Conservation (phyloP, 2,329 filamentous ascomycete species). For the Canariomyces notabilis region DNA sequence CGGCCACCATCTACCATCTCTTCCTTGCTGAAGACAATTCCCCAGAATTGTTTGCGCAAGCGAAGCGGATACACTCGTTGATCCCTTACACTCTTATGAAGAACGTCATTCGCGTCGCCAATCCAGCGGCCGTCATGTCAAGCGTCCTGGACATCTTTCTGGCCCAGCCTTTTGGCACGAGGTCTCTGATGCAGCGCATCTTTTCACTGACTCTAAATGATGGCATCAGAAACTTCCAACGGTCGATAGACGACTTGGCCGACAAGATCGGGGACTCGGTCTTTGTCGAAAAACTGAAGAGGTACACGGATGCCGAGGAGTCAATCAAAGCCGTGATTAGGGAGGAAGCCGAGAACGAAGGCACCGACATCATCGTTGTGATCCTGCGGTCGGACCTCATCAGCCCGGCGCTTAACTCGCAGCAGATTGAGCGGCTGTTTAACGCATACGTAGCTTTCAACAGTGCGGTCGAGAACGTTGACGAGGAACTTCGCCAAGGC, state of each 20-base stretch:
- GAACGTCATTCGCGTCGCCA: conserved; percentile 93
- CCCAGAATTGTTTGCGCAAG: conserved; percentile 89
- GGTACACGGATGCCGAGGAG: conserved; percentile 72
- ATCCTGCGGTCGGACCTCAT: conserved; percentile 77
- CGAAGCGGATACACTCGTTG: conserved; percentile 88
- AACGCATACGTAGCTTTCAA: conserved; percentile 97
- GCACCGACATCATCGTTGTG: conserved; percentile 79
- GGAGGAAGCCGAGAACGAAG: conserved; percentile 64
- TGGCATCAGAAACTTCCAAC: conserved; percentile 80
- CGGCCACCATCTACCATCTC: conserved; percentile 91
- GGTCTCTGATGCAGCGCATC: conserved; percentile 88
- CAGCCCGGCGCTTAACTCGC: conserved; percentile 61
- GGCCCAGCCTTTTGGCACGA: conserved; percentile 86
- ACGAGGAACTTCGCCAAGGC: conserved; percentile 81
- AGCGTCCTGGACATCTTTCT: conserved; percentile 90
- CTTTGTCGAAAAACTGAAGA: conserved; percentile 74
- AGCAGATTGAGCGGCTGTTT: conserved; percentile 79
- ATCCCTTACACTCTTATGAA: conserved; percentile 92
- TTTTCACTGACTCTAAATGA: conserved; percentile 89
- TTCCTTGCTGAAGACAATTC: conserved; percentile 98
- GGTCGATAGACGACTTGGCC: conserved; percentile 73
- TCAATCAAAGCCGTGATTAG: conserved; percentile 69
- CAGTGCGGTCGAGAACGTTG: conserved; percentile 83
- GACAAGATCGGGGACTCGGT: conserved; percentile 75
- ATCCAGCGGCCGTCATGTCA: conserved; percentile 96